Conservation (phyloP, 1,284 basidiomycete genomes). For the Malassezia arunalokei region DNA sequence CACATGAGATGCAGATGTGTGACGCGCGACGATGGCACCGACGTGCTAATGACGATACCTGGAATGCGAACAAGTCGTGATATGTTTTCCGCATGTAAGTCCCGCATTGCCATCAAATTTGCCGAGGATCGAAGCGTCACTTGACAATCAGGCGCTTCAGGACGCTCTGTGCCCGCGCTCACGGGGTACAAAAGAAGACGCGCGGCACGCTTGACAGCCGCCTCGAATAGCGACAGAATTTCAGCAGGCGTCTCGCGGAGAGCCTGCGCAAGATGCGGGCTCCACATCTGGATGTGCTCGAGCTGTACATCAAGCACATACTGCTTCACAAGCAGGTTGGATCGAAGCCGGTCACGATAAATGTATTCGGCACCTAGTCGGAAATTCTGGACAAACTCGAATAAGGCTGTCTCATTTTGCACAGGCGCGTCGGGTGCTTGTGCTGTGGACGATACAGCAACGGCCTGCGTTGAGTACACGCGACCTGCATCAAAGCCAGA, state of each 20-base stretch:
- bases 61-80: constrained; percentile 91
- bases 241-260: constrained; percentile 82
- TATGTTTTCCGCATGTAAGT: constrained; percentile 69
- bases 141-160: constrained; percentile 62
- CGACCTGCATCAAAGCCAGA: constrained; percentile 45
- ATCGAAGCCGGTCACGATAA: constrained; percentile 71
- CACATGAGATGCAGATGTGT: constrained; percentile 86
- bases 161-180: constrained; percentile 24
- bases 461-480: constrained; percentile 37
- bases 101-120: constrained; percentile 85
- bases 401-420: constrained; percentile 39
- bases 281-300: constrained; percentile 76
- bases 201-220: constrained; percentile 38
- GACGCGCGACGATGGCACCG: constrained; percentile 80
- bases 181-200: constrained; percentile 42
- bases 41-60: constrained; percentile 95
- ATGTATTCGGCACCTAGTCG: constrained; percentile 42
- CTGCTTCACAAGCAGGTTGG: constrained; percentile 77
- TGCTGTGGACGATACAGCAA: constrained; percentile 31
- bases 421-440: constrained; percentile 40
- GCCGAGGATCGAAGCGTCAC: constrained; percentile 69
- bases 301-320: constrained; percentile 85
- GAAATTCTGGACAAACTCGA: constrained; percentile 44
- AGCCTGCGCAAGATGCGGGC: constrained; percentile 80
- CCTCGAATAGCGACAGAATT: constrained; percentile 59